Evolutionary conservation across 2,329 filamentous ascomycete genomes (phyloP).

Genomic region (Fusarium sp.): DNA sequence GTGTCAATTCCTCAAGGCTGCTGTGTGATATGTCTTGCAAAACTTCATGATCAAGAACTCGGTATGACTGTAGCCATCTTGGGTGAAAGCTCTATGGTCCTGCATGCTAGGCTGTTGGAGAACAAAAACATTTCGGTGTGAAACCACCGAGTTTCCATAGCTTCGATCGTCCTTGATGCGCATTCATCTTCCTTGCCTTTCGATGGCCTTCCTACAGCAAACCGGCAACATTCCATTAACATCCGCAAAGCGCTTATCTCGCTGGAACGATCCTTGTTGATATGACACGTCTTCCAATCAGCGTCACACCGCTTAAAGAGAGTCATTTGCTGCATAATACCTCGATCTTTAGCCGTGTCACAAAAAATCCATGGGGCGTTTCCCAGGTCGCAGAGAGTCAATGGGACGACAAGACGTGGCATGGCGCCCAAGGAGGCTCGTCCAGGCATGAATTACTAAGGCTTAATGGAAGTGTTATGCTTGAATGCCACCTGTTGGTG

Average conservation of each 20-base stretch:
- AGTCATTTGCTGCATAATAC: constrained; percentile 9
- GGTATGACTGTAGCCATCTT: too few species aligned
- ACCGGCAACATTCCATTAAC: not conserved
- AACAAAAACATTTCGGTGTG: not conserved
- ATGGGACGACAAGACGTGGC: constrained; percentile 27
- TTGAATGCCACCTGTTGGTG: constrained; percentile 4
- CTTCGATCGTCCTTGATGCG: not conserved
- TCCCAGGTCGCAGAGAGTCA: constrained; percentile 13
- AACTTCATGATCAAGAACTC: too few species aligned
- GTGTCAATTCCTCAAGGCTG: too few species aligned
- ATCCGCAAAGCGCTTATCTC: constrained; percentile 7
- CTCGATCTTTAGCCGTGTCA: not conserved
- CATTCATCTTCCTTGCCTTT: not conserved
- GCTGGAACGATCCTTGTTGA: not conserved
- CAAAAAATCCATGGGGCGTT: not conserved
- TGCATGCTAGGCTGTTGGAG: not conserved
- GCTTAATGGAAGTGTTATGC: constrained; percentile 4
- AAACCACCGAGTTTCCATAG: constrained; percentile 1
- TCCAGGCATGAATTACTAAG: not conserved
- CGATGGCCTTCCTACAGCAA: not conserved
- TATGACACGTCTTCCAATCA: constrained; percentile 4
- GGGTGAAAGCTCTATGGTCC: too few species aligned
- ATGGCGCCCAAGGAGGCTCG: not conserved
- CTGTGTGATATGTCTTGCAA: too few species aligned
- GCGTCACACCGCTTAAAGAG: constrained; percentile 3